Evolutionary conservation across 495 filamentous ascomycete genomes (phyloP).

Genomic region (Penicillium dipodomyicola): DNA sequence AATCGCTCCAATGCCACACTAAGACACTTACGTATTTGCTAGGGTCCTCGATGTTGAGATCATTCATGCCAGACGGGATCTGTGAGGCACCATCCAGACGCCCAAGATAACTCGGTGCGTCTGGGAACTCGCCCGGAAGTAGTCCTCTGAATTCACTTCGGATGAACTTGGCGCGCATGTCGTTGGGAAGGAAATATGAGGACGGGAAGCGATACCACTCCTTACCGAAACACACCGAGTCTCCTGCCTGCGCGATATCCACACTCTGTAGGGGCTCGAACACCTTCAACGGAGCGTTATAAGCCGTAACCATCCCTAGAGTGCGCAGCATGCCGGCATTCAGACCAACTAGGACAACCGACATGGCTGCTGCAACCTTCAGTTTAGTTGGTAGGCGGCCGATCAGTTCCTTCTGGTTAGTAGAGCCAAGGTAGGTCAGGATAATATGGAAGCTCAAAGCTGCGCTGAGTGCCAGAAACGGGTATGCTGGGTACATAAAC

Average conservation of each 20-base stretch:
- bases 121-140: conserved; percentile 85
- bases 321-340: conserved; percentile 67
- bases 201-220: conserved; percentile 99
- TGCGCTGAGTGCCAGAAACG: conserved; percentile 86
- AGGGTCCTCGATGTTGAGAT: conserved; percentile 81
- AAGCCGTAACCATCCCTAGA: conserved; percentile 78
- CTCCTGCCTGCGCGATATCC: conserved; percentile 52
- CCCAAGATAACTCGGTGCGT: conserved; percentile 57
- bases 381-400: conserved; percentile 67
- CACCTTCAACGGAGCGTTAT: conserved; percentile 78
- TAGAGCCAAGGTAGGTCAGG: conserved; percentile 66
- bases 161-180: conserved; percentile 80
- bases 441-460: conserved; percentile 80
- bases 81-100: conserved; percentile 77
- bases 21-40: conserved; percentile 72
- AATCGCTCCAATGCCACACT: too few species aligned
- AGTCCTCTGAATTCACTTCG: conserved; percentile 86
- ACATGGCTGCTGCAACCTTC: conserved; percentile 60
- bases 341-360: conserved; percentile 55
- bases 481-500: conserved; percentile 98
- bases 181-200: conserved; percentile 80
- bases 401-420: conserved; percentile 59
- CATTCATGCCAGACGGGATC: conserved; percentile 84
- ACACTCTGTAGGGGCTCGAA: conserved; percentile 57
- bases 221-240: conserved; percentile 84